Percentiles rank a stretch among this genome's conserved stretches.
Conservation (phyloP, 495 filamentous ascomycete genomes). For the Aspergillus leporis region DNA sequence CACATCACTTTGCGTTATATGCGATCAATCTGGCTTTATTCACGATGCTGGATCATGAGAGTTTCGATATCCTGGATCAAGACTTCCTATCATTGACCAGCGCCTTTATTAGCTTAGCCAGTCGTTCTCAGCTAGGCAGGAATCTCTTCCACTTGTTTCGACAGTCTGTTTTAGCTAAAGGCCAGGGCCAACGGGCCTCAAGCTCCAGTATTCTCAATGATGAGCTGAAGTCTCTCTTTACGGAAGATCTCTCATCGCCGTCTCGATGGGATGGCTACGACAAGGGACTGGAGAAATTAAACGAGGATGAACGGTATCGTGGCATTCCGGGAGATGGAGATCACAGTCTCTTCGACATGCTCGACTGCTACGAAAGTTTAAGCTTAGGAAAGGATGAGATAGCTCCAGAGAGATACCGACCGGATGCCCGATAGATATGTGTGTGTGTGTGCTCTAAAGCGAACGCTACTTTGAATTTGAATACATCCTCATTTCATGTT, state of each 20-base stretch:
- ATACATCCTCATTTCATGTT: background rate
- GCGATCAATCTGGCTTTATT: conserved; percentile 48
- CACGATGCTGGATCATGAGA: conserved; percentile 33
- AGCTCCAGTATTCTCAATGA: conserved; percentile 25
- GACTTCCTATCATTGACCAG: conserved; percentile 42
- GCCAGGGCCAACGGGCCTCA: conserved; percentile 33
- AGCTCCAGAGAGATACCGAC: conserved; percentile 22
- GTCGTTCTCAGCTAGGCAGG: conserved; percentile 38
- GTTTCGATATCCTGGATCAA: conserved; percentile 39
- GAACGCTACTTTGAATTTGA: too few relatives aligned
- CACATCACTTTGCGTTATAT: conserved; percentile 47
- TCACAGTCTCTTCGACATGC: conserved; percentile 39
- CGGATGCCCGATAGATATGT: background rate
- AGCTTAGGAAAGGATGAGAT: conserved; percentile 43
- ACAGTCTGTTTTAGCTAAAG: conserved; percentile 35
- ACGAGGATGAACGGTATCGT: conserved; percentile 36
- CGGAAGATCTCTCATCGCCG: conserved; percentile 27
- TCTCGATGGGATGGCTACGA: conserved; percentile 38
- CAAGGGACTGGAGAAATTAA: conserved; percentile 41
- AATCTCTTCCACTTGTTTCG: conserved; percentile 47
- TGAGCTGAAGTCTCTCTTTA: conserved; percentile 42
- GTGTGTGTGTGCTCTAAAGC: too few relatives aligned
- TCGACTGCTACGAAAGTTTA: conserved; percentile 45
- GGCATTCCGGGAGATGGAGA: conserved; percentile 24
- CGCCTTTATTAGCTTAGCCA: conserved; percentile 40